phyloP scores from a whole-genome alignment of 2,329 filamentous ascomycete species.

The Aspergillus sp. region DNA sequence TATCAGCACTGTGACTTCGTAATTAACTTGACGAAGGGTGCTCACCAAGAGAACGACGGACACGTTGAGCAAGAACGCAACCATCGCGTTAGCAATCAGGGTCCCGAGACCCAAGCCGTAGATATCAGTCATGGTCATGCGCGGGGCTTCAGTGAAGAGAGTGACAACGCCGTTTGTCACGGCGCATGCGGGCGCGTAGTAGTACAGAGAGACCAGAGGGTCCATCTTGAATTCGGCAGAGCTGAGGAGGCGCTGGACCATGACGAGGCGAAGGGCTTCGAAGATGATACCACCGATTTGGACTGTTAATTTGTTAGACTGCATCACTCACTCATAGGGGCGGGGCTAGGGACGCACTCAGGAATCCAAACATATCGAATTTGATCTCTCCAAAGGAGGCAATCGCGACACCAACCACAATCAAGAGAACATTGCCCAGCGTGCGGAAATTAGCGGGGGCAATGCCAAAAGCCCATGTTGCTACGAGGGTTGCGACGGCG shows the following conservation, averaged over 20 bases:
- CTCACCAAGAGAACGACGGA: slow-evolving; percentile 66
- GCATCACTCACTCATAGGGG: too few relatives aligned
- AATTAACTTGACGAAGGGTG: too few relatives aligned
- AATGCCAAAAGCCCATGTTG: slow-evolving; percentile 81
- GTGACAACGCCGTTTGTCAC: slow-evolving; percentile 70
- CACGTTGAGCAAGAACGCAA: slow-evolving; percentile 75
- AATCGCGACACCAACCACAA: slow-evolving; percentile 89
- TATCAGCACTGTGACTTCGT: too few relatives aligned
- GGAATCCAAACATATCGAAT: slow-evolving; percentile 61
- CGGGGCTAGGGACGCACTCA: slow-evolving; percentile 25
- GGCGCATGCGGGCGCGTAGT: slow-evolving; percentile 79
- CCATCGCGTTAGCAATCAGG: slow-evolving; percentile 63
- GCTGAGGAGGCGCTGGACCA: slow-evolving; percentile 77
- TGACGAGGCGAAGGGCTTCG: slow-evolving; percentile 73
- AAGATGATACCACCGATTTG: slow-evolving; percentile 71
- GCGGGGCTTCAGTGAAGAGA: slow-evolving; percentile 60
- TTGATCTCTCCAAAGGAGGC: slow-evolving; percentile 94
- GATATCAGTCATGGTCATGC: slow-evolving; percentile 60
- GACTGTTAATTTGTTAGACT: slow-evolving; percentile 29
- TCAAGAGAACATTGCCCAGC: slow-evolving; percentile 86
- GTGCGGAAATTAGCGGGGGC: slow-evolving; percentile 77
- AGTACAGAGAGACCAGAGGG: slow-evolving; percentile 79
- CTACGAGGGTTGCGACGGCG: slow-evolving; percentile 87
- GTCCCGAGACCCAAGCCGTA: slow-evolving; percentile 58
- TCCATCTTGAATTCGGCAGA: slow-evolving; percentile 80